phyloP scores from a whole-genome alignment of 768 basidiomycete species.

The Hericium alpestre region DNA sequence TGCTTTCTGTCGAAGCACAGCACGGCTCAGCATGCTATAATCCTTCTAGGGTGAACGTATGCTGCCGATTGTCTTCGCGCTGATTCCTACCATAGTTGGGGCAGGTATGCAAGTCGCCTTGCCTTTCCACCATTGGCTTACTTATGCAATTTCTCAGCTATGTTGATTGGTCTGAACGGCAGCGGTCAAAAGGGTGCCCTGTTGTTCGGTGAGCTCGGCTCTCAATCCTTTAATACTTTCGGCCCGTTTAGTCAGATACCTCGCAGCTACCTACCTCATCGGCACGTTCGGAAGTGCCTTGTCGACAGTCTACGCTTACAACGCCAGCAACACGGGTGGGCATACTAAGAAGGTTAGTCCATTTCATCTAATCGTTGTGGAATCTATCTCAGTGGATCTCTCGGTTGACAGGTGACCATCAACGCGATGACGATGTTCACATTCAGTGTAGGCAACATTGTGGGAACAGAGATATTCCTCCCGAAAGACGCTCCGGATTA shows the following conservation, averaged over 20 bases:
- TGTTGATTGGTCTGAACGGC: constrained; percentile 44
- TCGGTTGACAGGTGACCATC: constrained; percentile 33
- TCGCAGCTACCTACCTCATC: constrained; percentile 35
- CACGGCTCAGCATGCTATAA: neutral
- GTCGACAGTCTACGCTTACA: constrained; percentile 52
- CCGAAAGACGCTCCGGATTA: constrained; percentile 52
- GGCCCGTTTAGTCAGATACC: neutral
- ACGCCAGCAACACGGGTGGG: constrained; percentile 52
- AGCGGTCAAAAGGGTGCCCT: constrained; percentile 39
- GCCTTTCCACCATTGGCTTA: neutral
- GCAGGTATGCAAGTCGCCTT: constrained; percentile 26
- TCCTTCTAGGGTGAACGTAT: constrained; percentile 40
- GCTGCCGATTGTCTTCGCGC: constrained; percentile 46
- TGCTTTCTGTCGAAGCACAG: neutral
- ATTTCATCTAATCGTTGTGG: neutral
- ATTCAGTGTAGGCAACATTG: constrained; percentile 49
- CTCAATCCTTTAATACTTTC: neutral
- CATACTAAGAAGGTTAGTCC: constrained; percentile 48
- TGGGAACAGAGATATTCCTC: constrained; percentile 54
- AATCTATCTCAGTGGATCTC: neutral
- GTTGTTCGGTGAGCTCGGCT: constrained; percentile 37
- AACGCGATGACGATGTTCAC: constrained; percentile 48
- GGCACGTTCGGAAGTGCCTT: constrained; percentile 52
- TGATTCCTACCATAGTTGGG: constrained; percentile 51
- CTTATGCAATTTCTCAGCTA: constrained; percentile 19